Percentiles rank a stretch among this genome's conserved stretches.
Evolutionary conservation across 2,329 filamentous ascomycete species (phyloP).

Genomic region (Cercospora sp.): DNA sequence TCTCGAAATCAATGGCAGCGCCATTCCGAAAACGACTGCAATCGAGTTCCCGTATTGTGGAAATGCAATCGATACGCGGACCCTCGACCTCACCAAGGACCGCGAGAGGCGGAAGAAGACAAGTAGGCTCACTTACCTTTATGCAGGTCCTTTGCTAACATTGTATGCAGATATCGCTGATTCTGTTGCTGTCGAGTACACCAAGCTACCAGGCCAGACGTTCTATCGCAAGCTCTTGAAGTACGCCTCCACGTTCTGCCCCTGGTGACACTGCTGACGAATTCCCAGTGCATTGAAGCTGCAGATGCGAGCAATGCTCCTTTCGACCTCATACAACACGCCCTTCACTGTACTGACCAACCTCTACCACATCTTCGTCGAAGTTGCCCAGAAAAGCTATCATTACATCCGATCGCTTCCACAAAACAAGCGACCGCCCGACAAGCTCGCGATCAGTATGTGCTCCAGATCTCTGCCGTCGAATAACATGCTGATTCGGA

Average conservation of each 20-base stretch:
- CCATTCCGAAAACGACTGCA: slow-evolving; percentile 50
- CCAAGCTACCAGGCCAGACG: slow-evolving; percentile 68
- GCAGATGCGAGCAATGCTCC: slow-evolving; percentile 80
- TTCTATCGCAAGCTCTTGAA: slow-evolving; percentile 77
- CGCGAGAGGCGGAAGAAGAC: slow-evolving; percentile 53
- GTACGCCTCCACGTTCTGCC: slow-evolving; percentile 11
- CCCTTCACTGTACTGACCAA: slow-evolving; percentile 68
- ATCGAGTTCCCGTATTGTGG: slow-evolving; percentile 86
- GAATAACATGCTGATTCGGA: slow-evolving; percentile 2
- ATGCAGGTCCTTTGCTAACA: slow-evolving; percentile 21
- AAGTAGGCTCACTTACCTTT: slow-evolving; percentile 47
- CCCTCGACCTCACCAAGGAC: slow-evolving; percentile 73
- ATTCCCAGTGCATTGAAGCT: slow-evolving; percentile 67
- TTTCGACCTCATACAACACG: slow-evolving; percentile 77
- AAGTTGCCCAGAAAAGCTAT: slow-evolving; percentile 74
- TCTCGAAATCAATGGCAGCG: slow-evolving; percentile 54
- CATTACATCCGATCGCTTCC: slow-evolving; percentile 62
- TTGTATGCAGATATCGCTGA: slow-evolving; percentile 57
- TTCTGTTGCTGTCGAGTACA: slow-evolving; percentile 76
- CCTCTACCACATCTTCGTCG: slow-evolving; percentile 70
- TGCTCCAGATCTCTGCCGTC: slow-evolving; percentile 18
- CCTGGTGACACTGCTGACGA: slow-evolving; percentile 48
- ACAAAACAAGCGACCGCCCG: slow-evolving; percentile 55
- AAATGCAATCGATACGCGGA: slow-evolving; percentile 69
- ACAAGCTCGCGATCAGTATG: slow-evolving; percentile 61